Evolutionary conservation across 371 early-diverging fungal genomes (phyloP).

Genomic region (Zychaea mexicana): DNA sequence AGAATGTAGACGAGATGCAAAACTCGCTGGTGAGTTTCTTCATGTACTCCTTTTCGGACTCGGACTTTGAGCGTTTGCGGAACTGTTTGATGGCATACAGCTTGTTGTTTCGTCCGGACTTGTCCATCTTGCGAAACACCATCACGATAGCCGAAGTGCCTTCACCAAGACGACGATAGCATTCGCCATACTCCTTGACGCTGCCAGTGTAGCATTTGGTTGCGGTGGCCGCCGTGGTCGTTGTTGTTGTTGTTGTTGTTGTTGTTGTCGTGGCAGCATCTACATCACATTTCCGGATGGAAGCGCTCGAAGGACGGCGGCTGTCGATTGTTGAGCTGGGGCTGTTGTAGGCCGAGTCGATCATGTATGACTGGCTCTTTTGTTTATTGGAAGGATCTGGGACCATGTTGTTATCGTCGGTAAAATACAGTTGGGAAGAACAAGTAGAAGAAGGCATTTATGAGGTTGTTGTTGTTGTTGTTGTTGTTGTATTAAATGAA

Average conservation of each 20-base stretch:
- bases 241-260: slow-evolving; percentile 6
- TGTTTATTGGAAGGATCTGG: slow-evolving; percentile 11
- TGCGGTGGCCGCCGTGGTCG: neutral
- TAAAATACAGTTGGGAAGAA: neutral
- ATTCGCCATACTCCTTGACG: slow-evolving; percentile 77
- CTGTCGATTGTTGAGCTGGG: slow-evolving; percentile 20
- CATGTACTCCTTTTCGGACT: slow-evolving; percentile 63
- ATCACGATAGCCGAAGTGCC: slow-evolving; percentile 94
- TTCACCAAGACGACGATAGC: slow-evolving; percentile 79
- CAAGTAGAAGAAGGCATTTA: neutral
- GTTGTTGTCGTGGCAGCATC: slow-evolving; percentile 4
- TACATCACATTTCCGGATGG: slow-evolving; percentile 5
- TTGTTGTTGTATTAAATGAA: slow-evolving; percentile 1
- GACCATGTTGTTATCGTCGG: slow-evolving; percentile 8
- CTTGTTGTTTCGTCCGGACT: slow-evolving; percentile 55
- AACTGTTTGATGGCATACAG: slow-evolving; percentile 62
- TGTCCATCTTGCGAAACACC: slow-evolving; percentile 72
- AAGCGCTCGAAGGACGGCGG: slow-evolving; percentile 1
- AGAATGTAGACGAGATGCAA: slow-evolving; percentile 86
- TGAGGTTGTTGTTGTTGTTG: neutral
- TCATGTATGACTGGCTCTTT: slow-evolving; percentile 5
- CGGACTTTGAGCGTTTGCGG: slow-evolving; percentile 59
- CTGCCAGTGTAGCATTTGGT: slow-evolving; percentile 23
- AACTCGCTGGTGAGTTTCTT: slow-evolving; percentile 89
- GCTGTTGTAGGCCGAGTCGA: slow-evolving; percentile 26